Conservation (phyloP, 2,329 filamentous ascomycete genomes). For the Penicillium thymicola region DNA sequence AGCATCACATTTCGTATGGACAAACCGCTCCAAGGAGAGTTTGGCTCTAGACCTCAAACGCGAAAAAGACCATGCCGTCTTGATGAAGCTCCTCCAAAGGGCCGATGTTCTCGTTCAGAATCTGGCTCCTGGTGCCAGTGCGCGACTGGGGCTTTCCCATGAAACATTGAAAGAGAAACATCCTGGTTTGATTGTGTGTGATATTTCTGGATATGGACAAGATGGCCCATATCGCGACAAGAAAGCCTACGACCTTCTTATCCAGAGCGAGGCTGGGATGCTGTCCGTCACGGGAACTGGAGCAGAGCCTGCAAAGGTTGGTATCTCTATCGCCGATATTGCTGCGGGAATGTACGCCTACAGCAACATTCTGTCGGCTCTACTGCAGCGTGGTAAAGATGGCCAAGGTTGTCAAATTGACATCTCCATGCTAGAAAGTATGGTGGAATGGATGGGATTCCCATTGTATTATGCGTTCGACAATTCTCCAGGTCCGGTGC, state of each 20-base stretch:
- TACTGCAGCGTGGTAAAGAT: slow-evolving; percentile 50
- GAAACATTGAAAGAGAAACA: slow-evolving; percentile 43
- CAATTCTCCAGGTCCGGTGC: slow-evolving; percentile 42
- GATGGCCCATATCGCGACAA: slow-evolving; percentile 53
- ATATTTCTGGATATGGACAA: slow-evolving; percentile 54
- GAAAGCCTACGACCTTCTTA: slow-evolving; percentile 56
- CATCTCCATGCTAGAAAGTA: slow-evolving; percentile 57
- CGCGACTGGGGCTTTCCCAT: slow-evolving; percentile 49
- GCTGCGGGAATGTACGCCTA: slow-evolving; percentile 54
- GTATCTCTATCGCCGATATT: slow-evolving; percentile 56
- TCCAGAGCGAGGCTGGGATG: slow-evolving; percentile 55
- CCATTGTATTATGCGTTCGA: slow-evolving; percentile 55
- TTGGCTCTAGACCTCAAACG: slow-evolving; percentile 51
- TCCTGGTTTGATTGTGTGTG: slow-evolving; percentile 51
- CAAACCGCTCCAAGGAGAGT: slow-evolving; percentile 55
- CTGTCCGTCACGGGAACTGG: slow-evolving; percentile 51
- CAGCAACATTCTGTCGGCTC: slow-evolving; percentile 50
- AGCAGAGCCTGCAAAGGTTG: slow-evolving; percentile 49
- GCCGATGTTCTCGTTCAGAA: slow-evolving; percentile 56
- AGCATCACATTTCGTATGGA: slow-evolving; percentile 56
- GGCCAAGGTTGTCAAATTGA: slow-evolving; percentile 52
- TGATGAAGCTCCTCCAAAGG: slow-evolving; percentile 45
- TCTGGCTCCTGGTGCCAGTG: slow-evolving; percentile 50
- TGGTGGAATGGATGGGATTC: slow-evolving; percentile 60
- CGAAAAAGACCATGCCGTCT: slow-evolving; percentile 39